Base-by-base conservation (phyloP, 768 basidiomycete species). In the Termitomyces titanicus region DNA sequence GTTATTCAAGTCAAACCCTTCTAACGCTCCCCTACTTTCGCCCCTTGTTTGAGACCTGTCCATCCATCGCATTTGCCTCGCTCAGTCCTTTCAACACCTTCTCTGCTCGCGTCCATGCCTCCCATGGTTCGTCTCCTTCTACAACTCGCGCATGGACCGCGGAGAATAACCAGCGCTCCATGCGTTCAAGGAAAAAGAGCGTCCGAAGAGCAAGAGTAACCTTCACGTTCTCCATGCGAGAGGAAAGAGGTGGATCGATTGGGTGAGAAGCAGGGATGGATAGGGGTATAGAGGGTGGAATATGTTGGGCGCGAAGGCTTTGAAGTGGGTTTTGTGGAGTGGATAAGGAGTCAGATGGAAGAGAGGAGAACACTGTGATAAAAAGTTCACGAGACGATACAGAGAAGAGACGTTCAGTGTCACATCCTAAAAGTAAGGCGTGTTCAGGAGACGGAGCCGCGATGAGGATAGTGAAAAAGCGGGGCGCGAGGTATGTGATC, bases 41-140 rank as follows among this genome's bases (percentile, higher is more conserved):
- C 29, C 9, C 9, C 29, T 3, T 33, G 13, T 24, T 37, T 24
- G 47, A 35, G 1, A 33, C 20, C 15, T 22, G 22, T 9, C 17
- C 34, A 9, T 18, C 24, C 0, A 37, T n/a, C 24, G 2, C 24
- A 18, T 18, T 38, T 12, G 17, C n/a, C 5, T 17, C 47, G 3
- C 3, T 49, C 47, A 38, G 4, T 6, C 47, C 31, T 17, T 18
- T 27, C 5, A 35, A 43, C 27, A 63, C 49, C 24, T 35, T 55
- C 25, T 48, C 61, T 7, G 71, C 74, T 27, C 79, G 64, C 29
- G 74, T 66, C 84, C 83, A 80, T 43, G 69, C 63, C 29, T 60
- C 63, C 84, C 84, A 85, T 6, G 84, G 82, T 62, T 85, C 84
- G 24, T 73, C 64, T 1, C 82, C 82, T 12, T 57, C 59, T 0